phyloP scores from a whole-genome alignment of 805 yeast species.

The Lachancea waltii region DNA sequence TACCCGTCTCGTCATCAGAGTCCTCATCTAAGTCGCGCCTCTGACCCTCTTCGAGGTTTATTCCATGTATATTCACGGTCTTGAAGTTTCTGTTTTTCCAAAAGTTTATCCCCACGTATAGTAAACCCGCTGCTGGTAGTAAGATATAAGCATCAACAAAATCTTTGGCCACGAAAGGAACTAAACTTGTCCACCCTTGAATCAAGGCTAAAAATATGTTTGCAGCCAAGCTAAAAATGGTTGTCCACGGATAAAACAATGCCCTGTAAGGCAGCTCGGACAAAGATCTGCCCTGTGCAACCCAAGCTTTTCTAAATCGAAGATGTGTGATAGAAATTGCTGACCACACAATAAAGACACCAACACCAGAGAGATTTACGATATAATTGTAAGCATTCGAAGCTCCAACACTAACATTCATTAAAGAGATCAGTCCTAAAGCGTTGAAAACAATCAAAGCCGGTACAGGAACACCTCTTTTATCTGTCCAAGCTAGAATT shows the following conservation, averaged over 20 bases:
- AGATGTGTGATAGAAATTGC: constrained; percentile 49
- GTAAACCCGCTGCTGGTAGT: constrained; percentile 45
- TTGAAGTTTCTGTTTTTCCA: constrained; percentile 7
- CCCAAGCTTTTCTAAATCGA: constrained; percentile 48
- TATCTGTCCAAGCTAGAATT: constrained; percentile 39
- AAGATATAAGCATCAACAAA: constrained; percentile 55
- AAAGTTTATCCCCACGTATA: constrained; percentile 28
- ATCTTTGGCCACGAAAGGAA: constrained; percentile 48
- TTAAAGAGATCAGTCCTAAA: constrained; percentile 5
- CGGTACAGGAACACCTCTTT: constrained; percentile 31
- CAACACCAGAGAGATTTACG: constrained; percentile 58
- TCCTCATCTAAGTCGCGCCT: constrained; percentile 12
- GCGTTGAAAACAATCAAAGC: constrained; percentile 4
- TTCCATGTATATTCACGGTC: constrained; percentile 6
- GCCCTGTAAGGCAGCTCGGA: constrained; percentile 50
- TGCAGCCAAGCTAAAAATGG: constrained; percentile 43
- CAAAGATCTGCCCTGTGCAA: constrained; percentile 35
- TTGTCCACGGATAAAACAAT: constrained; percentile 45
- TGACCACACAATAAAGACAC: constrained; percentile 65
- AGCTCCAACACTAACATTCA: constrained; percentile 8
- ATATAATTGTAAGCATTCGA: constrained; percentile 49
- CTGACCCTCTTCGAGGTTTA: constrained; percentile 9
- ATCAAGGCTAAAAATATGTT: constrained; percentile 50
- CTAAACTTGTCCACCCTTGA: constrained; percentile 61
- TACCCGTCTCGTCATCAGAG: no score